A percentile compares a stretch with the other conserved stretches of the same genome.
Conservation (phyloP, 352 stramenopile species). For the Saprolegnia parasitica region DNA sequence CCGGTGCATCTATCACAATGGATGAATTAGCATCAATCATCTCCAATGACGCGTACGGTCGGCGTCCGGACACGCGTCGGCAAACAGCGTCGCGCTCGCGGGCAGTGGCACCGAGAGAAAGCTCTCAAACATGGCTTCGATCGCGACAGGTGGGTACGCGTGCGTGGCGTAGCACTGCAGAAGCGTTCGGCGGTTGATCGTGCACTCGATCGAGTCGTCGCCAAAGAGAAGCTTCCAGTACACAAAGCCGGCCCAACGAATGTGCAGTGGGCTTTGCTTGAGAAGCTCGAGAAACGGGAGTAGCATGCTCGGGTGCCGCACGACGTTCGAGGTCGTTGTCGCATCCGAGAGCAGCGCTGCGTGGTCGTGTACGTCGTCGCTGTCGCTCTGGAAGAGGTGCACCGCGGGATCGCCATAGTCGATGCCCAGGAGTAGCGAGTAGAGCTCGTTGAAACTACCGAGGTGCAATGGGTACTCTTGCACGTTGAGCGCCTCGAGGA, state of each 20-base stretch:
- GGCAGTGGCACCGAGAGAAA: not conserved
- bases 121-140: conserved; percentile 25
- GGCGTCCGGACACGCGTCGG: conserved; percentile 8
- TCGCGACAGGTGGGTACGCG: conserved; percentile 14
- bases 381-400: conserved; percentile 26
- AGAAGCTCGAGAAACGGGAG: conserved; percentile 55
- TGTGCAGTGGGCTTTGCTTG: conserved; percentile 47
- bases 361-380: conserved; percentile 35
- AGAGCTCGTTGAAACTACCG: conserved; percentile 74
- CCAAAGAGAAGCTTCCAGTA: conserved; percentile 65
- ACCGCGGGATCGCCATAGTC: conserved; percentile 23
- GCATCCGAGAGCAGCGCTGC: conserved; percentile 33
- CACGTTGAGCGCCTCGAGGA: conserved; percentile 72
- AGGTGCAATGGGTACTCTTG: conserved; percentile 61
- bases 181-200: conserved; percentile 69
- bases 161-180: conserved; percentile 34
- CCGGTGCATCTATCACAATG: not conserved
- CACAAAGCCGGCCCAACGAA: conserved; percentile 56
- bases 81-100: not conserved
- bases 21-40: too few species aligned
- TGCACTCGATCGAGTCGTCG: conserved; percentile 51
- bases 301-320: conserved; percentile 69
- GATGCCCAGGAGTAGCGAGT: conserved; percentile 68
- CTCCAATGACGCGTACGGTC: not conserved
- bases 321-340: conserved; percentile 34